A percentile compares a stretch with the other conserved stretches of the same genome.
Evolutionary conservation across 257 asterid genomes (phyloP).

Genomic region (Fraxinus excelsior): DNA sequence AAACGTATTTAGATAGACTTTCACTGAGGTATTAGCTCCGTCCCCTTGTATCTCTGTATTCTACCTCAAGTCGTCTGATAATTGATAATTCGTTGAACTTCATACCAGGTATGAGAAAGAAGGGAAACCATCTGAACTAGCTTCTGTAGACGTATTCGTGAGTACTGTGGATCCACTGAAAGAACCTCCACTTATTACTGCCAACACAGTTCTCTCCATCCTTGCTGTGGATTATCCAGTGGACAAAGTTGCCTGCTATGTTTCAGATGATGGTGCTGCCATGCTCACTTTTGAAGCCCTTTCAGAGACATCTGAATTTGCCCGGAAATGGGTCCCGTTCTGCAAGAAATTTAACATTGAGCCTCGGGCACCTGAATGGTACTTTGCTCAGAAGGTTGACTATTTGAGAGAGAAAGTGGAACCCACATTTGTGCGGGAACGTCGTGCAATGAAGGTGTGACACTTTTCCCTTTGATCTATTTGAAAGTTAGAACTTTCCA

Average conservation of each 20-base stretch:
- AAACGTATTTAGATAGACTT: conserved; percentile 86
- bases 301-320: conserved; percentile 94
- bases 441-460: conserved; percentile 95
- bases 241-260: conserved; percentile 91
- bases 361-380: conserved; percentile 98
- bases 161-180: conserved; percentile 98
- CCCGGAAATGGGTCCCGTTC: conserved; percentile 96
- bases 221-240: conserved; percentile 93
- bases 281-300: conserved; percentile 99
- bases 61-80: not conserved
- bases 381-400: conserved; percentile 81
- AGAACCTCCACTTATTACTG: conserved; percentile 97
- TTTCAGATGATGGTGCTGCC: conserved; percentile 98
- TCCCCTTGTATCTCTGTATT: not conserved
- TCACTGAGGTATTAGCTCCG: conserved; percentile 63
- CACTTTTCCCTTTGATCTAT: conserved; percentile 7
- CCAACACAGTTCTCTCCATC: conserved; percentile 93
- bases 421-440: conserved; percentile 90
- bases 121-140: conserved; percentile 88
- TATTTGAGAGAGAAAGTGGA: conserved; percentile 86
- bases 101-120: conserved; percentile 84
- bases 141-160: conserved; percentile 78
- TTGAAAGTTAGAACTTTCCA: not conserved
- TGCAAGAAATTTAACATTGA: conserved; percentile 83
- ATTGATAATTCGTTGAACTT: conserved; percentile 19